These are phyloP conservation scores for Kluyveromyces sp. DNA, from an alignment of 1,139 yeast genomes.

Conservation along the genomic window DNA sequence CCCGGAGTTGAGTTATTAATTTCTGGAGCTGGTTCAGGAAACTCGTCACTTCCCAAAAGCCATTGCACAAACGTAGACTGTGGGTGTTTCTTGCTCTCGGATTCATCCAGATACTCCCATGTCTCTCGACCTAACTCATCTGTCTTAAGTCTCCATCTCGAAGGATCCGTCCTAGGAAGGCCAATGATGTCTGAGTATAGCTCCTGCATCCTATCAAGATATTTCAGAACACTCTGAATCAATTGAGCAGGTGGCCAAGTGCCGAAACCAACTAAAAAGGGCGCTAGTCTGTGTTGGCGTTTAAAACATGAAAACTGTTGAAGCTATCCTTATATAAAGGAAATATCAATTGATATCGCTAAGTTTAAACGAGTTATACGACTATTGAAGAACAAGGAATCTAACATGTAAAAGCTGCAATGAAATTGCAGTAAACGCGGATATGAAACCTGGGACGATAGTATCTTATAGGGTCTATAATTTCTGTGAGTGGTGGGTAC, in stretches of 20 bases:
- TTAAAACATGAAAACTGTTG: no score
- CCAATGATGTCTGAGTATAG: slow-evolving; percentile 60
- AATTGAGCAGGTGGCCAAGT: no score
- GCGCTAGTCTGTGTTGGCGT: no score
- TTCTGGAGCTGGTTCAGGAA: slow-evolving; percentile 39
- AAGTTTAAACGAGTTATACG: background rate
- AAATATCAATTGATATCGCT: background rate
- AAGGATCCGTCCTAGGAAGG: slow-evolving; percentile 59
- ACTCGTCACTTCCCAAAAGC: slow-evolving; percentile 41
- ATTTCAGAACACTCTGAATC: no score
- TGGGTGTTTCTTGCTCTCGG: slow-evolving; percentile 37
- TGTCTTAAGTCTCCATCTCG: slow-evolving; percentile 68
- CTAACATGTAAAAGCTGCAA: no score
- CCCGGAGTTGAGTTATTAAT: slow-evolving; percentile 20
- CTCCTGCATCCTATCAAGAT: slow-evolving; percentile 10
- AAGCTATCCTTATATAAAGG: background rate
- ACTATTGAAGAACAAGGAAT: no score
- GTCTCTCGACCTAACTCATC: slow-evolving; percentile 69
- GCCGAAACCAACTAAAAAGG: no score
- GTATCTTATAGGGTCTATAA: background rate
- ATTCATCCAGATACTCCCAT: slow-evolving; percentile 63
- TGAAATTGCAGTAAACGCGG: no score
- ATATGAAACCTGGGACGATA: slow-evolving; percentile 2
- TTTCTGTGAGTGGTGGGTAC: slow-evolving; percentile 7
- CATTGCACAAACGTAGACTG: slow-evolving; percentile 58